Evolutionary conservation across 2,329 filamentous ascomycete genomes (phyloP), one percentile per base, ranked within the genome.

Genomic region (Xylaria sp.): DNA sequence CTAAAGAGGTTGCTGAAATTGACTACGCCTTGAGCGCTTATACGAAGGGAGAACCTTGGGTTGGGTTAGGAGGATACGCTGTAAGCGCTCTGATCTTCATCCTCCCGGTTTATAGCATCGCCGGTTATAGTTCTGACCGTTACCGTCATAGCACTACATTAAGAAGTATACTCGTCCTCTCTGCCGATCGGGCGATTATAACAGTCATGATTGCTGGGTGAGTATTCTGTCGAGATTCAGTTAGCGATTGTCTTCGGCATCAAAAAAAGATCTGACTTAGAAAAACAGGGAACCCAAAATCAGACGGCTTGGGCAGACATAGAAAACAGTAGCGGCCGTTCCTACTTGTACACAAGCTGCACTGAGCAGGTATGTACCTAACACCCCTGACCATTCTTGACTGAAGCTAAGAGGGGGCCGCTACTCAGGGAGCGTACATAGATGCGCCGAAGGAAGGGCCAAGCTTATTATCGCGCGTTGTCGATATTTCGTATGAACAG

Each of bases 331-430:
- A 78, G 48, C 2, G 68, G 68, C 6, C 80, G 84, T 28, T 84
- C 84, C 1, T 88, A 87, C 71, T 77, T 86, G 4, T 87, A 87
- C 75, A 84, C 81, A 18, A 83, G 82, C 15, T 86, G 85, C 70
- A 79, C 77, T 57, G 85, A 87, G 72, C 79, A 81, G 74, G 75
- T 76, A 66, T 48, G 66, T 7, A 28, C 15, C 46, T 7, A 44
- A 5, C 4, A 1, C 8, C 34, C 7, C 25, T 4, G 3, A 18
- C 8, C 3, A 10, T 46, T 41, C 39, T 39, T 25, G n/a, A 51
- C 55, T 23, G 18, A 5, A 55, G 32, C 50, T 69, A 37, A 66
- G 23, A 23, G n/a, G 25, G 51, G 41, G 28, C 32, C 34, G 5
- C 5, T 32, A 25, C 3, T 6, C 37, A 76, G 51, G 85, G 85